phyloP scores from a whole-genome alignment of 306 rosid genomes.

The Nissolia schottii region DNA sequence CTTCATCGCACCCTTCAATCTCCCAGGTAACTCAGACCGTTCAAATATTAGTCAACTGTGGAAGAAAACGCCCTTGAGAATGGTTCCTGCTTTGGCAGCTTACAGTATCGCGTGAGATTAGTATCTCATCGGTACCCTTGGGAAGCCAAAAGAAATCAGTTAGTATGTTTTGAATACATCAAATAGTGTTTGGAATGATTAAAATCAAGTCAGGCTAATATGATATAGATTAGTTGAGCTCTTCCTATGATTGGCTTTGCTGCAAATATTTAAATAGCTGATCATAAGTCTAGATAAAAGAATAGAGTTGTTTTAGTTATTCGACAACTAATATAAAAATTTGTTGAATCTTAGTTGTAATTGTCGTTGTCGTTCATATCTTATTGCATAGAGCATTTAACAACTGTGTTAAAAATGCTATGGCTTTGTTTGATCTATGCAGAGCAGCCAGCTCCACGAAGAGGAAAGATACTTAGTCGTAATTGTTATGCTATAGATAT shows the following conservation, averaged over 20 bases:
- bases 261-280: not conserved
- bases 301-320: not conserved
- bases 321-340: not conserved
- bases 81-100: no score
- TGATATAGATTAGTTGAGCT: not conserved
- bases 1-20: conserved; percentile 67
- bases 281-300: not conserved
- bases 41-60: not conserved
- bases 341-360: not conserved
- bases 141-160: no score
- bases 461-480: not conserved
- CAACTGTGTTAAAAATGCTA: no score
- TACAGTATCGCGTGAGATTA: no score
- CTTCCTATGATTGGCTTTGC: not conserved
- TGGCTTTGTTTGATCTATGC: not conserved
- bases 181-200: no score
- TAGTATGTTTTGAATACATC: no score
- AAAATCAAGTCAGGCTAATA: no score
- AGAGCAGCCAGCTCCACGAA: not conserved
- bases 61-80: not conserved
- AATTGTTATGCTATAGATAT: not conserved
- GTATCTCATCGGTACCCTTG: no score
- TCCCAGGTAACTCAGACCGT: conserved; percentile 52
- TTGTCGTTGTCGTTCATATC: no score
- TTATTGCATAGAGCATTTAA: no score